Conservation (phyloP, 768 basidiomycete genomes). For the Gloeopeniophorella convolvens region DNA sequence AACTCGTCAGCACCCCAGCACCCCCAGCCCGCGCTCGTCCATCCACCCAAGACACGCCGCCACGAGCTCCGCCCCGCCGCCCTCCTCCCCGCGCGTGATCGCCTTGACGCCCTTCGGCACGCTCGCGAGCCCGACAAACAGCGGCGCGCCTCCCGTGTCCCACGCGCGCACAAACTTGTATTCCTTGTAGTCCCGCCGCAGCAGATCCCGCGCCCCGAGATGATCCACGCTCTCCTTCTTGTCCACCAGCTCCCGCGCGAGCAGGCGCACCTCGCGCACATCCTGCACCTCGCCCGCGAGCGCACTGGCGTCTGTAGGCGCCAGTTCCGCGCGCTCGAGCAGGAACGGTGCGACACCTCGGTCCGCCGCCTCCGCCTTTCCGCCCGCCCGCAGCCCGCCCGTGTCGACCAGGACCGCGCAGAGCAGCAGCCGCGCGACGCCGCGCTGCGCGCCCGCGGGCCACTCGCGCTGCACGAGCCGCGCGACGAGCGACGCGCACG, state of each 20-base stretch:
- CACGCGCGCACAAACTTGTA: constrained; percentile 50
- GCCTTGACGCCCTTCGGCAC: constrained; percentile 63
- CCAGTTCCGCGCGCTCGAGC: constrained; percentile 46
- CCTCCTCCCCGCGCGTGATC: constrained; percentile 42
- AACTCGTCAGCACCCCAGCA: constrained; percentile 83
- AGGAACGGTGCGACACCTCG: constrained; percentile 58
- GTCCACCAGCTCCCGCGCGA: constrained; percentile 40
- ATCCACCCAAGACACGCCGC: constrained; percentile 50
- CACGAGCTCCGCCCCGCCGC: constrained; percentile 34
- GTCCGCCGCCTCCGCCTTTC: constrained; percentile 70
- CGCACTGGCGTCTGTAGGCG: constrained; percentile 19
- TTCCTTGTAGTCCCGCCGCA: constrained; percentile 95
- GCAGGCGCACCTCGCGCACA: constrained; percentile 38
- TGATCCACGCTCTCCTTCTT: constrained; percentile 67
- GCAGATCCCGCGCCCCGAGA: constrained; percentile 65
- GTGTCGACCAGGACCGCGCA: constrained; percentile 86
- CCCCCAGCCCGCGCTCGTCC: constrained; percentile 50
- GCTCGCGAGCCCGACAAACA: constrained; percentile 74
- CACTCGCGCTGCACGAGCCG: constrained; percentile 20
- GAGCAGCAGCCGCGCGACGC: constrained; percentile 30
- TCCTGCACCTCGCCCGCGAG: constrained; percentile 32
- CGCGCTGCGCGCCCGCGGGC: constrained; percentile 17
- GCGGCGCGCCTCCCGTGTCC: constrained; percentile 29
- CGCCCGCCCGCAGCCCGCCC: constrained; percentile 63
- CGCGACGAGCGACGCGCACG: constrained; percentile 68